phyloP scores from a whole-genome alignment of 1,284 basidiomycete species.

The Ceratobasidium papillatum region DNA sequence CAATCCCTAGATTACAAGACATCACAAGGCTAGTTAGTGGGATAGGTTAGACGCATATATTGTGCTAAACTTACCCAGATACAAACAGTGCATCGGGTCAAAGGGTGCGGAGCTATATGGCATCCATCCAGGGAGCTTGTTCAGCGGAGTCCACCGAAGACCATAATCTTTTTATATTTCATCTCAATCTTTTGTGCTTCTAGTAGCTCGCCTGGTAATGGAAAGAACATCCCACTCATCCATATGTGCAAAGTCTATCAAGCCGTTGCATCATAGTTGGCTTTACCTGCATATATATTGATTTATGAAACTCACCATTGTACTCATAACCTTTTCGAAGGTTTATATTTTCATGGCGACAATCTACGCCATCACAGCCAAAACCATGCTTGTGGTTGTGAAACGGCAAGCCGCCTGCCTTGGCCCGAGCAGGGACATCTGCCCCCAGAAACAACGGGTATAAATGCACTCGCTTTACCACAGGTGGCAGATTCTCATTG shows the following conservation, averaged over 20 bases:
- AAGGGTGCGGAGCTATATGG: slow-evolving; percentile 52
- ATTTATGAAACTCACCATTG: neutral
- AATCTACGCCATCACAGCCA: neutral
- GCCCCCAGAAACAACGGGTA: neutral
- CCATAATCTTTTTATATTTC: neutral
- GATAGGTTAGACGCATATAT: neutral
- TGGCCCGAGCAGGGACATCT: neutral
- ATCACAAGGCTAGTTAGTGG: neutral
- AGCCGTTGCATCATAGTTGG: neutral
- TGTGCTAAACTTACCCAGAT: slow-evolving; percentile 50
- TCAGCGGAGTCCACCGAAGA: slow-evolving; percentile 54
- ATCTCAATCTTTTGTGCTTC: neutral
- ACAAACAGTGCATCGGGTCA: slow-evolving; percentile 54
- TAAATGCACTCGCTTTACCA: neutral
- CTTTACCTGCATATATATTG: neutral
- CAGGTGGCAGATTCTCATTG: neutral
- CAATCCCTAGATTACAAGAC: neutral
- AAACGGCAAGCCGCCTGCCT: neutral
- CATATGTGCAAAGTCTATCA: too few relatives aligned
- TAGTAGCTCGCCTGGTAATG: neutral
- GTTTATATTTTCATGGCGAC: neutral
- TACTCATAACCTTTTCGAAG: slow-evolving; percentile 1
- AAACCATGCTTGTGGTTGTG: neutral
- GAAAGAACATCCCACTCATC: slow-evolving; percentile 5
- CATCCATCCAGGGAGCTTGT: slow-evolving; percentile 55